A percentile compares a stretch with the other conserved stretches of the same genome.
phyloP scores from a whole-genome alignment of 2,329 filamentous ascomycete genomes.

The Colletotrichum simmondsii region DNA sequence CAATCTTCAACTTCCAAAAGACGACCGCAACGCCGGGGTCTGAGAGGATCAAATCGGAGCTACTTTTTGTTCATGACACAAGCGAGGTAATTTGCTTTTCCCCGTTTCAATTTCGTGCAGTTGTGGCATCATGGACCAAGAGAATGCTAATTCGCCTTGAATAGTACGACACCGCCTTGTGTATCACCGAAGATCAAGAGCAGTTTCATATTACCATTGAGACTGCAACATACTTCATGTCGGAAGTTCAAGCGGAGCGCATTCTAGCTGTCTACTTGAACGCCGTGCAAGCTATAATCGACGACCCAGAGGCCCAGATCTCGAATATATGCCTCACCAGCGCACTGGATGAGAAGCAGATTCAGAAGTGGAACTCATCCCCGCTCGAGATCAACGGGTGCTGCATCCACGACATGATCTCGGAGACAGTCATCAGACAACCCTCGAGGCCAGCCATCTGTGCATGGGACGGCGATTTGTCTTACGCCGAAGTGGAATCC shows the following conservation, averaged over 20 bases:
- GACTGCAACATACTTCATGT: constrained; percentile 14
- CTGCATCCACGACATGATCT: constrained; percentile 26
- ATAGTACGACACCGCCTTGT: constrained; percentile 16
- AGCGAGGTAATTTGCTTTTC: constrained; percentile 3
- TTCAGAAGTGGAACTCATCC: not conserved
- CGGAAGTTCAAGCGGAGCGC: constrained; percentile 2
- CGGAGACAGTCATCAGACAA: not conserved
- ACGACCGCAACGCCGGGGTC: not conserved
- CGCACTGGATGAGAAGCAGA: not conserved
- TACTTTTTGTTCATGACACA: not conserved
- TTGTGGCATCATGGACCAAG: too few species aligned
- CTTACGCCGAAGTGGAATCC: constrained; percentile 36
- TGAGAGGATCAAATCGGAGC: not conserved
- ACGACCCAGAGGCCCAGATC: not conserved
- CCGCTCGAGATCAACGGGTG: constrained; percentile 16
- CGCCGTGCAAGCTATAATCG: not conserved
- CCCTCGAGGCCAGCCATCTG: constrained; percentile 25
- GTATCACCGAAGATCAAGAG: not conserved
- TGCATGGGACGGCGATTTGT: constrained; percentile 39
- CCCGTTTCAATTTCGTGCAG: not conserved
- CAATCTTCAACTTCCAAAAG: constrained; percentile 24
- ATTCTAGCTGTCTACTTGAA: not conserved
- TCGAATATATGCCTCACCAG: constrained; percentile 4
- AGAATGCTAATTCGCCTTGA: not conserved
- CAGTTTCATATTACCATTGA: constrained; percentile 6